phyloP scores from a whole-genome alignment of 2,329 filamentous ascomycete species.

The Xylariomycetidae sp. region DNA sequence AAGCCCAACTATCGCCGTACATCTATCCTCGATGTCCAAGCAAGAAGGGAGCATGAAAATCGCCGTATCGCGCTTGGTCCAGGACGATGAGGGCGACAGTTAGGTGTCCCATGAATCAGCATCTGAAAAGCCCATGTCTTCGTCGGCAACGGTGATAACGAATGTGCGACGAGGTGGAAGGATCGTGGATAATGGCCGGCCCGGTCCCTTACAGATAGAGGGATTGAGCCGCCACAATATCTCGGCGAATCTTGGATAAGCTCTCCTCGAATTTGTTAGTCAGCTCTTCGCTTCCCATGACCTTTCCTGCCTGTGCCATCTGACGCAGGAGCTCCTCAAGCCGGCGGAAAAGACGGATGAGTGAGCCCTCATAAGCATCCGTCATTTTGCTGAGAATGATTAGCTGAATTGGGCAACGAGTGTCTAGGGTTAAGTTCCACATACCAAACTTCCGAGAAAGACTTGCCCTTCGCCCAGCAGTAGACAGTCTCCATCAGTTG shows the following conservation, averaged over 20 bases:
- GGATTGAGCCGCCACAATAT: constrained; percentile 92
- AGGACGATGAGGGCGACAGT: too few species aligned
- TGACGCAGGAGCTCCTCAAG: constrained; percentile 91
- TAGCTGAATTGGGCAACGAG: constrained; percentile 4
- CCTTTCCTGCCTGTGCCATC: constrained; percentile 92
- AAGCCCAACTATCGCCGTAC: too few species aligned
- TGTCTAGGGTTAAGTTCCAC: constrained; percentile 32
- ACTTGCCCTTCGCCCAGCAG: constrained; percentile 83
- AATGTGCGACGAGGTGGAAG: too few species aligned
- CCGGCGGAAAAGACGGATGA: constrained; percentile 93
- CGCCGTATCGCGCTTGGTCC: too few species aligned
- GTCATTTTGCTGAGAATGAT: constrained; percentile 80
- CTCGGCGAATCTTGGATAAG: constrained; percentile 79
- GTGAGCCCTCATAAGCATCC: constrained; percentile 91
- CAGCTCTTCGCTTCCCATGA: constrained; percentile 96
- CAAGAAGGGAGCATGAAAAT: too few species aligned
- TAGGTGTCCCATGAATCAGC: too few species aligned
- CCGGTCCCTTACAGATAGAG: constrained; percentile 81
- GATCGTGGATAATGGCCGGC: too few species aligned
- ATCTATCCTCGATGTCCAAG: too few species aligned
- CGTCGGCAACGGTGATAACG: too few species aligned
- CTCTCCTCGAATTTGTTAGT: constrained; percentile 88
- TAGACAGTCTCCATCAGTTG: constrained; percentile 96
- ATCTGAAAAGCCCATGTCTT: too few species aligned
- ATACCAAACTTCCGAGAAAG: constrained; percentile 93